Percentiles rank a stretch among this genome's conserved stretches.
phyloP scores from a whole-genome alignment of 1,284 basidiomycete species.

The Ustilago trichophora region DNA sequence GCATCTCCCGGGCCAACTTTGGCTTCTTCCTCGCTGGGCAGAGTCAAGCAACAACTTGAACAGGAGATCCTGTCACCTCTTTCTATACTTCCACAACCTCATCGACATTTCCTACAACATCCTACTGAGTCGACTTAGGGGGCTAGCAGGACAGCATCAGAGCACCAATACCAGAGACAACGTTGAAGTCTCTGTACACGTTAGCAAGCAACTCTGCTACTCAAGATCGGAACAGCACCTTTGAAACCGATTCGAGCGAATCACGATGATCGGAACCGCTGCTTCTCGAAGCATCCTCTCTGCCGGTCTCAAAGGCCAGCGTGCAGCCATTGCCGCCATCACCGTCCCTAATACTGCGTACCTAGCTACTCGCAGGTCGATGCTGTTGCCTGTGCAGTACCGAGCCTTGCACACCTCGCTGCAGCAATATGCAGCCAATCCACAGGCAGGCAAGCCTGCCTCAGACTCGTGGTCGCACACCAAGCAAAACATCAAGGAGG shows the following conservation, averaged over 20 bases:
- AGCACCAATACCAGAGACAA: background rate
- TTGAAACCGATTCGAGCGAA: too few species aligned
- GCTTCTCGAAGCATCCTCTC: conserved; percentile 25
- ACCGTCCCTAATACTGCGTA: conserved; percentile 2
- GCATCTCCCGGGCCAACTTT: conserved; percentile 4
- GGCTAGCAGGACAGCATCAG: background rate
- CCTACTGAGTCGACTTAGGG: conserved; percentile 19
- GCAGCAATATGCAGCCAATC: conserved; percentile 51
- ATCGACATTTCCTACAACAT: too few species aligned
- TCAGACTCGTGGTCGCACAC: conserved; percentile 59
- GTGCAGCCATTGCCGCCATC: conserved; percentile 3
- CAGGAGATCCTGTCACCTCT: background rate
- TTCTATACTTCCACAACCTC: background rate
- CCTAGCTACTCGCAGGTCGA: conserved; percentile 10
- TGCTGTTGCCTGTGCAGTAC: conserved; percentile 22
- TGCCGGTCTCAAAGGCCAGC: conserved; percentile 12
- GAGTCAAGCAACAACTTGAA: background rate
- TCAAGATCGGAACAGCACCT: too few species aligned
- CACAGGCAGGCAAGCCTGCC: conserved; percentile 61
- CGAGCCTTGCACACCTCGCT: conserved; percentile 33
- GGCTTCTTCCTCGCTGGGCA: background rate
- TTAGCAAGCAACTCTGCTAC: too few species aligned
- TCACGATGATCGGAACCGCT: conserved; percentile 38
- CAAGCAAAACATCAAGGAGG: conserved; percentile 62
- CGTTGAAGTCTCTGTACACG: too few species aligned